These are phyloP conservation scores for Aspergillus flavus DNA, from an alignment of 2,329 filamentous ascomycete species.

Conservation along the genomic window DNA sequence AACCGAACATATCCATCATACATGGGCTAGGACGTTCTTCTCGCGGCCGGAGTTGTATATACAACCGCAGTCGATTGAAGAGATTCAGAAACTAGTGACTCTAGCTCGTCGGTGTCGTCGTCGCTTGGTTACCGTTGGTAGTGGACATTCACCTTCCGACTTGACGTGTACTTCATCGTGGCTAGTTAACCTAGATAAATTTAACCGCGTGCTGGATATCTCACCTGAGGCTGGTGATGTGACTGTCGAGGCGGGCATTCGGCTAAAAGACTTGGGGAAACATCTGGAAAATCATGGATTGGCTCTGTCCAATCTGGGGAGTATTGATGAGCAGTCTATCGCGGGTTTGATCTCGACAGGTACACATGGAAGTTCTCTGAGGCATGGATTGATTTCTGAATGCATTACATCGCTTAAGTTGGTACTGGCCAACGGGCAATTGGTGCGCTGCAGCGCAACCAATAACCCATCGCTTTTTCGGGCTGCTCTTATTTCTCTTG, in stretches of 20 bases:
- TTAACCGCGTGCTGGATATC: constrained; percentile 71
- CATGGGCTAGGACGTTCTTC: constrained; percentile 93
- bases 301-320: constrained; percentile 88
- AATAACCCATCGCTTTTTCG: constrained; percentile 80
- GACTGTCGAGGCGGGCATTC: constrained; percentile 84
- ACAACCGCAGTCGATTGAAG: constrained; percentile 74
- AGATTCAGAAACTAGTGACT: constrained; percentile 81
- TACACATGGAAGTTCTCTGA: constrained; percentile 86
- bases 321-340: constrained; percentile 92
- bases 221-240: constrained; percentile 68
- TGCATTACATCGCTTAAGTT: constrained; percentile 74
- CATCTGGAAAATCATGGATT: constrained; percentile 74
- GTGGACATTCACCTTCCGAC: constrained; percentile 87
- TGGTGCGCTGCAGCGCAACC: constrained; percentile 67
- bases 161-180: constrained; percentile 91
- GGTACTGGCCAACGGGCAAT: constrained; percentile 77
- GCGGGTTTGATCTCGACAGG: constrained; percentile 90
- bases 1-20: constrained; percentile 75
- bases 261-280: constrained; percentile 72
- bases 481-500: constrained; percentile 82
- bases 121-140: constrained; percentile 83
- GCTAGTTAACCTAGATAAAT: constrained; percentile 90
- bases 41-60: constrained; percentile 89
- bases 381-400: constrained; percentile 82
- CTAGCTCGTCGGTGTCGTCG: constrained; percentile 80